These are phyloP conservation scores for Clitoria ternatea DNA, from an alignment of 306 rosid genomes.

Conservation along the genomic window DNA sequence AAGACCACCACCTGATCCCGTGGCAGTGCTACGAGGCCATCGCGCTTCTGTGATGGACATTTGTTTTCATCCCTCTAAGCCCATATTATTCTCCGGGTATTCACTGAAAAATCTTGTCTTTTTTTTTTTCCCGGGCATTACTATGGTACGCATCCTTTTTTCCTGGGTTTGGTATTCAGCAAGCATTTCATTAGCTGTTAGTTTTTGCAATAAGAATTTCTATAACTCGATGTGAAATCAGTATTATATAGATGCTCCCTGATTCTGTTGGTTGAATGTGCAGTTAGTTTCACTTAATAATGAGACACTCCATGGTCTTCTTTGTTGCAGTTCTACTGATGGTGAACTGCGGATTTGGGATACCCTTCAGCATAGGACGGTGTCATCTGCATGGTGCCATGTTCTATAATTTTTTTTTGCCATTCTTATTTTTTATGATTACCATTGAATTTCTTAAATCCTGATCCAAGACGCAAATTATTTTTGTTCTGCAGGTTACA, in stretches of 20 bases:
- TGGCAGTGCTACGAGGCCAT: constrained; percentile 84
- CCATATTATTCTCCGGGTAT: constrained; percentile 70
- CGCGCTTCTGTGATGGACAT: constrained; percentile 80
- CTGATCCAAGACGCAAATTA: not conserved
- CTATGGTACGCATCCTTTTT: not conserved
- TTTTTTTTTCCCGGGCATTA: not conserved
- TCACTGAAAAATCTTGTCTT: not conserved
- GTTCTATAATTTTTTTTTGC: not conserved
- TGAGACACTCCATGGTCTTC: not conserved
- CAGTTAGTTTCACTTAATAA: not conserved
- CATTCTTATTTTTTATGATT: not conserved
- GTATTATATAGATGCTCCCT: not conserved
- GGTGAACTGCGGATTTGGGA: constrained; percentile 94
- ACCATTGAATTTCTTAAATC: not conserved
- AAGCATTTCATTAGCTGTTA: not conserved
- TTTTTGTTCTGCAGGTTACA: constrained; percentile 52
- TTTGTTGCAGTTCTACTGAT: constrained; percentile 60
- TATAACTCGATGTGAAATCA: not conserved
- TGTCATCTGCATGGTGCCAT: constrained; percentile 70
- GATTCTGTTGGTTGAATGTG: not conserved
- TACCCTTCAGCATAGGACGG: constrained; percentile 64
- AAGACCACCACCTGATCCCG: constrained; percentile 77
- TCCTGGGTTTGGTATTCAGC: not conserved
- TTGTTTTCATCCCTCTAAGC: constrained; percentile 59
- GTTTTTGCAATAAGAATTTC: not conserved